Conservation (phyloP, 2,329 filamentous ascomycete species). For the Helminthosporium solani region DNA sequence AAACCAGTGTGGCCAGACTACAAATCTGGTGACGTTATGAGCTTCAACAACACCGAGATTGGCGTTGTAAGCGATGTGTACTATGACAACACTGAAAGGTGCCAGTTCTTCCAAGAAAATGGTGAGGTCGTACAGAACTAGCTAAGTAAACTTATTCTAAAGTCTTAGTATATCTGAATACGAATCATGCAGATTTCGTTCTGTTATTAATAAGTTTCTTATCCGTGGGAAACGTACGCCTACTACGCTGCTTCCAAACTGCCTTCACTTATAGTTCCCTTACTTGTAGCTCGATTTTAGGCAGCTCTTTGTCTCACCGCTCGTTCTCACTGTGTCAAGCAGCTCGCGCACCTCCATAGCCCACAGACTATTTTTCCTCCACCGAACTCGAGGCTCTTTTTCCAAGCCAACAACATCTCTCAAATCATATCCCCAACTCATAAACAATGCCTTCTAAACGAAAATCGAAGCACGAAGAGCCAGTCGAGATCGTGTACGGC, state of each 20-base stretch:
- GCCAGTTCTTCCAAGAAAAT: conserved; percentile 10
- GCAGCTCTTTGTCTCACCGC: not conserved
- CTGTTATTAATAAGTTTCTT: too few relatives aligned
- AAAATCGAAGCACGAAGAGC: not conserved
- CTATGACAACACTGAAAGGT: conserved; percentile 9
- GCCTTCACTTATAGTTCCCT: not conserved
- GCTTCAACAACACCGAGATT: conserved; percentile 10
- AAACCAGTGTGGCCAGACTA: conserved; percentile 34
- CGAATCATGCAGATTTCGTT: too few relatives aligned
- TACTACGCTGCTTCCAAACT: not conserved
- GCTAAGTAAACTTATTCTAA: not conserved
- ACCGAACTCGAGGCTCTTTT: not conserved
- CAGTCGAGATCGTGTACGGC: conserved; percentile 1
- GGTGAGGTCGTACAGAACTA: conserved; percentile 10
- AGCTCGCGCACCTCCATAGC: not conserved
- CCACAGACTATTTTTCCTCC: not conserved
- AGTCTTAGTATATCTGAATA: not conserved
- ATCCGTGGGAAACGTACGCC: too few relatives aligned
- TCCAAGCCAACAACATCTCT: not conserved
- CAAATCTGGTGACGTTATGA: conserved; percentile 11
- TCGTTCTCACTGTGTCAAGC: not conserved
- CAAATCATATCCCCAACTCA: not conserved
- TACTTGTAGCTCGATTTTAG: not conserved
- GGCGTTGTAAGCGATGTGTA: conserved; percentile 10
- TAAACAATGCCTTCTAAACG: not conserved